Conservation (phyloP, 306 rosid genomes). For the Lathyrus aphaca region DNA sequence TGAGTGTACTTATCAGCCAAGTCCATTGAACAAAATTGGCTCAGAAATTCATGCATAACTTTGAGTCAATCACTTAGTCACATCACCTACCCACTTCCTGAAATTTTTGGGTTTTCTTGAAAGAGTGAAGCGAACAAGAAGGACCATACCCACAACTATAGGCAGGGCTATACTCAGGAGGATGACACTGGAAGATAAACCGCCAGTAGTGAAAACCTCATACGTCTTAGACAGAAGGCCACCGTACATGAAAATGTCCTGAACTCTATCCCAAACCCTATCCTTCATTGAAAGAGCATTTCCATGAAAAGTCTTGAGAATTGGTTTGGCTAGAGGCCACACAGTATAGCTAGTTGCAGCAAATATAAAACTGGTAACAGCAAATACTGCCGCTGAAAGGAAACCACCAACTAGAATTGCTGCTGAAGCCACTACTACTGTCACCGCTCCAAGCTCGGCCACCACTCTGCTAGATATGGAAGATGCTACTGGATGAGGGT, state of each 20-base stretch:
- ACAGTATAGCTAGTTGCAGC: slow-evolving; percentile 61
- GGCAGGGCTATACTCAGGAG: slow-evolving; percentile 60
- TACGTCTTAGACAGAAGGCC: slow-evolving; percentile 66
- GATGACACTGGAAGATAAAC: slow-evolving; percentile 71
- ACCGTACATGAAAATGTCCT: slow-evolving; percentile 67
- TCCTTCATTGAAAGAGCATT: slow-evolving; percentile 64
- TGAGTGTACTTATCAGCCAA: slow-evolving; percentile 39
- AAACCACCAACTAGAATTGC: slow-evolving; percentile 77
- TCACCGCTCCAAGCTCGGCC: slow-evolving; percentile 77
- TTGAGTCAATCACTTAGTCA: slow-evolving; percentile 31
- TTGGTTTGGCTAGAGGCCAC: slow-evolving; percentile 83
- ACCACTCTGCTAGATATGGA: slow-evolving; percentile 90
- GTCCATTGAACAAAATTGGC: slow-evolving; percentile 36
- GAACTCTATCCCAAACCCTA: slow-evolving; percentile 68
- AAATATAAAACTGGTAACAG: slow-evolving; percentile 72
- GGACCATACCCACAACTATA: slow-evolving; percentile 84
- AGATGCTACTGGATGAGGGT: slow-evolving; percentile 91
- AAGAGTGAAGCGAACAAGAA: slow-evolving; percentile 94
- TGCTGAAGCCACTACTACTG: slow-evolving; percentile 65
- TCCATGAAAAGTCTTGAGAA: slow-evolving; percentile 63
- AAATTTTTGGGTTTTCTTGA: slow-evolving; percentile 98
- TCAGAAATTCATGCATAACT: slow-evolving; percentile 32
- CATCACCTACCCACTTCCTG: slow-evolving; percentile 88
- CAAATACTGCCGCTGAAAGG: slow-evolving; percentile 85
- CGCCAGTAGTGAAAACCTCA: slow-evolving; percentile 73